Base-by-base conservation (phyloP, 192 early-diverging fungal genomes). In the Paraglomus occultum region DNA sequence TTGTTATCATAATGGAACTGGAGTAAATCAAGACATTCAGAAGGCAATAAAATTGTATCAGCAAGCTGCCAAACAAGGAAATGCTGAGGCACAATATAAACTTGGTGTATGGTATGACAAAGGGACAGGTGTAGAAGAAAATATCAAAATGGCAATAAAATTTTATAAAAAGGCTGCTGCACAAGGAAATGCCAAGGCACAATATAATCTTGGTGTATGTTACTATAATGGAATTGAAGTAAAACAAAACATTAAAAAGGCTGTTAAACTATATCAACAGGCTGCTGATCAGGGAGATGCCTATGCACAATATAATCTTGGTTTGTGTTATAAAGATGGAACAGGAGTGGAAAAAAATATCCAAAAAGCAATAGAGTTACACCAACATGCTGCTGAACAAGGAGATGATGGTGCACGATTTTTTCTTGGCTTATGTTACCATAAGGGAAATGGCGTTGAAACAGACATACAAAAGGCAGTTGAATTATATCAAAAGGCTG, bases 321-420 rank as follows among this genome's bases (percentile, higher is more conserved):
- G 91, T 14, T 91, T 86, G 69, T 94, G 91, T 68, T 94, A 89
- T 68, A 88, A 87, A 40, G 89, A 92, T 75, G 91, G 80, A 9
- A 84, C 89, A 63, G 92, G 87, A n/a, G 79, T 81, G 8, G 83
- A 82, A 22, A 84, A 89, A 74, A 86, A 91, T 71, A 81, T 84
- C 17, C 73, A 64, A 18, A 75, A 79, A 52, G 91, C 91, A 22
- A 83, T 94, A 65, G 60, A 78, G 67, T 84, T 83, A 83, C 86
- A 85, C 44, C 74, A 67, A 14, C 80, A 77, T 43, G 84, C 85
- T 4, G 83, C 81, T 8, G 81, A 81, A 17, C 78, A 85, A 50
- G 81, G 81, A 10, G 81, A 86, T 57, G 78, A 81, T 5, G 82
- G 79, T 17, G 84, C 84, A n/a, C 76, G 80, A 31, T 82, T 80